A percentile compares a stretch with the other conserved stretches of the same genome.
phyloP scores from a whole-genome alignment of 768 basidiomycete genomes.

The Floccularia luteovirens region DNA sequence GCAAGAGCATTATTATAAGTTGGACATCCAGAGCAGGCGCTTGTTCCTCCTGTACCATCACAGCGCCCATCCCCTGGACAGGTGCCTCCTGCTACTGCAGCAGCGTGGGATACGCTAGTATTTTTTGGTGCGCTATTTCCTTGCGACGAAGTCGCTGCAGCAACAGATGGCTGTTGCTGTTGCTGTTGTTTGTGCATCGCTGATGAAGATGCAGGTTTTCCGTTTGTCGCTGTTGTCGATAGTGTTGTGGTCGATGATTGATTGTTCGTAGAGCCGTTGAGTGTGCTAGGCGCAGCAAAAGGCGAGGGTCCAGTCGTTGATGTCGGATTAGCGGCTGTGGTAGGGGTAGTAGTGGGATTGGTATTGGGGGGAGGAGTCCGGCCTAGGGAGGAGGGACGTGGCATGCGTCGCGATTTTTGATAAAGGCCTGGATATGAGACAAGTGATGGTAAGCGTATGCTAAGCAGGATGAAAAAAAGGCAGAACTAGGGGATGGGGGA shows the following conservation, averaged over 20 bases:
- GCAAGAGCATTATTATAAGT: conserved; percentile 85
- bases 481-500: neutral
- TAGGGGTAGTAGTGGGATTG: conserved; percentile 9
- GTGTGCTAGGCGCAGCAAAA: conserved; percentile 4
- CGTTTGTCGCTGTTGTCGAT: conserved; percentile 1
- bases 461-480: conserved; percentile 2
- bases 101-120: conserved; percentile 11
- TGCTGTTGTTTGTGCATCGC: conserved; percentile 8
- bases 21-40: conserved; percentile 91
- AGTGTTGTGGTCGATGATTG: neutral
- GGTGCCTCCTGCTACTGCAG: conserved; percentile 44
- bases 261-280: neutral
- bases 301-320: conserved; percentile 6
- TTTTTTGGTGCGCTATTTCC: too few relatives aligned
- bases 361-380: conserved; percentile 25
- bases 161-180: conserved; percentile 7
- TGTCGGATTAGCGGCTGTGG: conserved; percentile 1
- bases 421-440: conserved; percentile 58
- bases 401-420: conserved; percentile 75
- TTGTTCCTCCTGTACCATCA: conserved; percentile 93
- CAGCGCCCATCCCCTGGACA: conserved; percentile 98
- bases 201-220: neutral
- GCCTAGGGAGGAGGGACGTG: conserved; percentile 58
- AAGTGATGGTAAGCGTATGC: conserved; percentile 17
- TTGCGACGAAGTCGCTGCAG: conserved; percentile 7